These are phyloP conservation scores for Didymella arachidicola DNA, from an alignment of 2,329 filamentous ascomycete species.

Conservation along the genomic window DNA sequence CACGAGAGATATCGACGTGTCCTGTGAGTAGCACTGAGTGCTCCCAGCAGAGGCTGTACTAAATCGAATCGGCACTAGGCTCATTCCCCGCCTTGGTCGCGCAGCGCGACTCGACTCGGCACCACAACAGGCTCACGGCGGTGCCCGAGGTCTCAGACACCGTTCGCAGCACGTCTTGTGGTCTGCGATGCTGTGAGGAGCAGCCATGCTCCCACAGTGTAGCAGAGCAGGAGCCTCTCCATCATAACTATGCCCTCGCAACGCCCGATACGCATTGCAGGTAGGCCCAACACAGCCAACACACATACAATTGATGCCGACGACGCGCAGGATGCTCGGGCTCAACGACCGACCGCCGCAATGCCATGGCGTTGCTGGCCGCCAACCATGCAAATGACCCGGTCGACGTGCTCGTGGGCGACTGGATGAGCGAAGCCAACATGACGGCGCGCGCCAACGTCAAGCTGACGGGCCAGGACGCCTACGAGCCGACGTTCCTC, in stretches of 20 bases:
- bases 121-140: not conserved
- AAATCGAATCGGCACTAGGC: not conserved
- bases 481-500: constrained; percentile 62
- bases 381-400: constrained; percentile 40
- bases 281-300: constrained; percentile 9
- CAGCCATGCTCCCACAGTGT: constrained; percentile 2
- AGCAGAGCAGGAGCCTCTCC: not conserved
- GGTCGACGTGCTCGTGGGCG: constrained; percentile 44
- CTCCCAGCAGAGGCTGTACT: not conserved
- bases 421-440: constrained; percentile 46
- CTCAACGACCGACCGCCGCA: constrained; percentile 43
- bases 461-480: constrained; percentile 46
- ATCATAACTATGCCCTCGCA: constrained; percentile 26
- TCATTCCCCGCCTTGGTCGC: not conserved
- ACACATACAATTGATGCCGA: not conserved
- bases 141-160: constrained; percentile 20
- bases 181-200: not conserved
- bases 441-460: constrained; percentile 40
- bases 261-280: constrained; percentile 35
- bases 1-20: no score
- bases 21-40: not conserved
- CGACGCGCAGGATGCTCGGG: constrained; percentile 39
- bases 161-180: not conserved
- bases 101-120: not conserved
- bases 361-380: constrained; percentile 43